A percentile compares a stretch with the other conserved stretches of the same genome.
Evolutionary conservation across 805 yeast genomes (phyloP).

Genomic region (Cyberlindnera bimundalis): DNA sequence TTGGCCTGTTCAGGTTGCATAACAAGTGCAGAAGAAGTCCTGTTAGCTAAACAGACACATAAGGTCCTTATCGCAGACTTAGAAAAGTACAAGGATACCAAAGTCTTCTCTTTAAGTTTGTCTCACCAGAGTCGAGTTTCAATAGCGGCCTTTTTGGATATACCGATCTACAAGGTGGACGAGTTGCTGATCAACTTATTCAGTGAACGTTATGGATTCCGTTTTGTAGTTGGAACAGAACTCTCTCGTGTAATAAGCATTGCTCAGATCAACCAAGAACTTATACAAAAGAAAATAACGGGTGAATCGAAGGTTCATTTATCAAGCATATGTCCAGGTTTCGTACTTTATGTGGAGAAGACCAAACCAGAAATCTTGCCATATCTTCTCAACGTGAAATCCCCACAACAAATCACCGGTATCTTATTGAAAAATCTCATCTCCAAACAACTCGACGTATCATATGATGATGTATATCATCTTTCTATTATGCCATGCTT

Average conservation of each 20-base stretch:
- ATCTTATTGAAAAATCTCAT: conserved; percentile 57
- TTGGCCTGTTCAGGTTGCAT: conserved; percentile 96
- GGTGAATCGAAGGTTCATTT: conserved; percentile 29
- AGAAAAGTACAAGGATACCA: conserved; percentile 32
- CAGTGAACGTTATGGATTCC: conserved; percentile 58
- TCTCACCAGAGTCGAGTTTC: conserved; percentile 87
- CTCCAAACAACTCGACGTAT: conserved; percentile 32
- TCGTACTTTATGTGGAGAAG: conserved; percentile 94
- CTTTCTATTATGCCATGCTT: conserved; percentile 94
- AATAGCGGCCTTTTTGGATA: conserved; percentile 60
- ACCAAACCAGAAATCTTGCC: conserved; percentile 86
- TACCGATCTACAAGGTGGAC: conserved; percentile 58
- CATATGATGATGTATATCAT: conserved; percentile 56
- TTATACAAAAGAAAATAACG: conserved; percentile 17
- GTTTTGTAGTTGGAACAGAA: conserved; percentile 78
- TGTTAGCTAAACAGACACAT: conserved; percentile 88
- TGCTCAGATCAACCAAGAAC: conserved; percentile 43
- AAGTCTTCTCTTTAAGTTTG: conserved; percentile 67
- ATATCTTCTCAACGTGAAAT: conserved; percentile 66
- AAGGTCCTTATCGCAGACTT: conserved; percentile 66
- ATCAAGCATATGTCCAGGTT: conserved; percentile 88
- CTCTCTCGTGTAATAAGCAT: conserved; percentile 72
- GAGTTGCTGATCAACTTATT: conserved; percentile 56
- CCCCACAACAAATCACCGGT: conserved; percentile 95
- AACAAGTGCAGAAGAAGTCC: conserved; percentile 93